phyloP scores from a whole-genome alignment of 2,329 filamentous ascomycete genomes.

The Beauveria scarabaeidicola region DNA sequence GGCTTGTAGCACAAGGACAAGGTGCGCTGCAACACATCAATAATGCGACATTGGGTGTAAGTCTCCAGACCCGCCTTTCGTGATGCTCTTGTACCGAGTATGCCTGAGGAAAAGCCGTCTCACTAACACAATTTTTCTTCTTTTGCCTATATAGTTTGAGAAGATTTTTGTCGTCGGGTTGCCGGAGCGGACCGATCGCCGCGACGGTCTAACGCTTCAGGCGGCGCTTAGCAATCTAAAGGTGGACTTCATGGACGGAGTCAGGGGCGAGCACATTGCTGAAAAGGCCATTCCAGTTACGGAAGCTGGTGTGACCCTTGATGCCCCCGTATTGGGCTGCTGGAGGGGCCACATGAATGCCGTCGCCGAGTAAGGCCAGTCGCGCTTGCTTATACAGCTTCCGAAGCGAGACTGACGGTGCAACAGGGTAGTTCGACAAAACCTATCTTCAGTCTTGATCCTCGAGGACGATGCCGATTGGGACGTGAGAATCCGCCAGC shows the following conservation, averaged over 20 bases:
- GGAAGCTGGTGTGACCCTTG: conserved; percentile 23
- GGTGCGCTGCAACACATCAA: neutral
- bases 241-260: conserved; percentile 38
- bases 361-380: conserved; percentile 21
- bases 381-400: conserved; percentile 13
- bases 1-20: neutral
- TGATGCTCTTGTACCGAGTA: too few relatives aligned
- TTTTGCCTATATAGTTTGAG: conserved; percentile 33
- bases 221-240: conserved; percentile 36
- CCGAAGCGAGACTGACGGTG: neutral
- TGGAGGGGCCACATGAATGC: conserved; percentile 35
- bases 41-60: conserved; percentile 5
- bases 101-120: too few relatives aligned
- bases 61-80: neutral
- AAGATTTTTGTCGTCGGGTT: conserved; percentile 46
- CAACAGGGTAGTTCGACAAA: conserved; percentile 31
- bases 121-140: too few relatives aligned
- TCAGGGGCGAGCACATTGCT: conserved; percentile 28
- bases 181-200: conserved; percentile 40
- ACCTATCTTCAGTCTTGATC: conserved; percentile 39
- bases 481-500: conserved; percentile 42
- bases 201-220: conserved; percentile 40
- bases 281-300: conserved; percentile 29
- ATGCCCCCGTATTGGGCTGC: conserved; percentile 21
- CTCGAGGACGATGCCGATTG: conserved; percentile 51